A percentile compares a stretch with the other conserved stretches of the same genome.
Evolutionary conservation across 371 early-diverging fungal species (phyloP).

Genomic region (Mucor irregularis): DNA sequence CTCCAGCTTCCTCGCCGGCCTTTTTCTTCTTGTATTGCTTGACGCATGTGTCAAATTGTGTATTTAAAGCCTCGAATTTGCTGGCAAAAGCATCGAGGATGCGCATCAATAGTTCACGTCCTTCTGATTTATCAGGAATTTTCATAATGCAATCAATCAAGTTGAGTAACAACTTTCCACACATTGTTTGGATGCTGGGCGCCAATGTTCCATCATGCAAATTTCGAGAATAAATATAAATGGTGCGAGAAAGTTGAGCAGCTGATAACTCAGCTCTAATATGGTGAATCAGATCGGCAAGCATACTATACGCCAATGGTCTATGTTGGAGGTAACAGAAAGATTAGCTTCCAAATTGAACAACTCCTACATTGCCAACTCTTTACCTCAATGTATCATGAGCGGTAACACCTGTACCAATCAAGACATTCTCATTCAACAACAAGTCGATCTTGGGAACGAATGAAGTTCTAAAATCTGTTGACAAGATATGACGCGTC

Average conservation of each 20-base stretch:
- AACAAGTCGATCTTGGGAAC: conserved; percentile 86
- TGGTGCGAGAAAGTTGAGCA: conserved; percentile 75
- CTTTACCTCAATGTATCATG: conserved; percentile 82
- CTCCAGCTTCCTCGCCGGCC: conserved; percentile 5
- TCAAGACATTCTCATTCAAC: conserved; percentile 87
- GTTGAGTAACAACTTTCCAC: conserved; percentile 90
- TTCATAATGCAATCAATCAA: conserved; percentile 85
- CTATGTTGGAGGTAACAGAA: too few species aligned
- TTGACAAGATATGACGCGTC: conserved; percentile 91
- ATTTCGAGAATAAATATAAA: conserved; percentile 88
- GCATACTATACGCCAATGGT: conserved; percentile 90
- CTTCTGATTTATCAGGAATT: conserved; percentile 64
- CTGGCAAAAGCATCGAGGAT: conserved; percentile 83
- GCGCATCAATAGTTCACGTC: conserved; percentile 78
- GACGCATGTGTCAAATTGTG: conserved; percentile 54
- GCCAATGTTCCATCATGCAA: conserved; percentile 88
- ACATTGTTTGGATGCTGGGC: conserved; percentile 94
- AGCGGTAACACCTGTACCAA: conserved; percentile 92
- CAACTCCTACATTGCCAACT: background rate
- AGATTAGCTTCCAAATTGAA: too few species aligned
- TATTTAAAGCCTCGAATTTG: conserved; percentile 76
- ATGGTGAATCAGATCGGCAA: conserved; percentile 95
- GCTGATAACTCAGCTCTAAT: conserved; percentile 84
- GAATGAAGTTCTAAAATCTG: conserved; percentile 87
- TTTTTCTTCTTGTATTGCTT: conserved; percentile 55